Evolutionary conservation across 1,284 basidiomycete species (phyloP).

Genomic region (Tylopilus orsonianus): DNA sequence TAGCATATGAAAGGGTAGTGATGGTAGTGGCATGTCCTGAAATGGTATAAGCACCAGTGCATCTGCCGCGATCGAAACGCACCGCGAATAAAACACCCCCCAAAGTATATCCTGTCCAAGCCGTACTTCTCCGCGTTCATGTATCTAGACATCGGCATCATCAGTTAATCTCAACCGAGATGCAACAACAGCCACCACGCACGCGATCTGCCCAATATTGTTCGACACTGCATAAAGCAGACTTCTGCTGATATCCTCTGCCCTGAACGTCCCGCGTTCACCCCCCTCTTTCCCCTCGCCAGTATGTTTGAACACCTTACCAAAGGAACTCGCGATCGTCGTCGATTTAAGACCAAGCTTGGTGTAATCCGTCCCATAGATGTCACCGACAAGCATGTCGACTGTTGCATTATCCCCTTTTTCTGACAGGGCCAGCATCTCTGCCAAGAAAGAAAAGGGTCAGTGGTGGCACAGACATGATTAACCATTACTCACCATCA

Average conservation of each 20-base stretch:
- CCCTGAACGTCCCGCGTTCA: conserved; percentile 61
- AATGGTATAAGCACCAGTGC: conserved; percentile 6
- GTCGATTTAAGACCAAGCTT: conserved; percentile 96
- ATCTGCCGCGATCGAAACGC: conserved; percentile 25
- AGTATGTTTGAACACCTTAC: conserved; percentile 96
- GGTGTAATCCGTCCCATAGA: conserved; percentile 94
- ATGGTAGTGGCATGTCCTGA: conserved; percentile 95
- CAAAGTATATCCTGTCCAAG: conserved; percentile 97
- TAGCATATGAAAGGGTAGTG: conserved; percentile 96
- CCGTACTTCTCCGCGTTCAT: conserved; percentile 99
- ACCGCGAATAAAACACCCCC: conserved; percentile 99
- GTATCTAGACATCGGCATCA: conserved; percentile 56
- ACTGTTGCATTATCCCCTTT: conserved; percentile 91
- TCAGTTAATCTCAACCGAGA: conserved; percentile 15
- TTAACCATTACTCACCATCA: conserved; percentile 68
- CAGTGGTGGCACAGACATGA: conserved; percentile 6
- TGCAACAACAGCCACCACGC: conserved; percentile 40
- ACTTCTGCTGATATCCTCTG: conserved; percentile 94
- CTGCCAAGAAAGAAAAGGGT: conserved; percentile 44
- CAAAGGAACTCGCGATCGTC: conserved; percentile 97
- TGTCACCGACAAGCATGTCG: conserved; percentile 99
- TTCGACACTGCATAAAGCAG: conserved; percentile 96
- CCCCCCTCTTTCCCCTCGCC: conserved; percentile 52
- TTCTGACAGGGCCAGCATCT: conserved; percentile 95
- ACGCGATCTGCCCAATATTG: conserved; percentile 99